Evolutionary conservation across 2,329 filamentous ascomycete genomes (phyloP).

Genomic region (Apiospora rasikravindrae): DNA sequence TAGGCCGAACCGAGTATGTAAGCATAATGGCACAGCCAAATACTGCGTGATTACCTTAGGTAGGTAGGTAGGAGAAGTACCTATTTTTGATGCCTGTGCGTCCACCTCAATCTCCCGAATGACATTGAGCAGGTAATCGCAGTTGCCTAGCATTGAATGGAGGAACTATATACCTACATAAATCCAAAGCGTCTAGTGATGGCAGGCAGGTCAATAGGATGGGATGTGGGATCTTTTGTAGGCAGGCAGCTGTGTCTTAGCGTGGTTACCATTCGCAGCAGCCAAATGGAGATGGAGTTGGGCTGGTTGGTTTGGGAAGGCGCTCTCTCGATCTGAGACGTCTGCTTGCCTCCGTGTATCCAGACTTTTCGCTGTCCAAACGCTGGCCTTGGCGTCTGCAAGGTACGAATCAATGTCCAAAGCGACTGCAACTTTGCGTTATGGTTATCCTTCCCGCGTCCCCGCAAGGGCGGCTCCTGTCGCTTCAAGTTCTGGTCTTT

Average conservation of each 20-base stretch:
- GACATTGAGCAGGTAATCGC: background rate
- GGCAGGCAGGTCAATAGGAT: no score
- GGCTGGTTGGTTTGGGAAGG: background rate
- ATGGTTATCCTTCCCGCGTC: background rate
- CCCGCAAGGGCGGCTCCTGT: background rate
- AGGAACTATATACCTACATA: no score
- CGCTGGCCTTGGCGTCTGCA: background rate
- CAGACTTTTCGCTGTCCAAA: background rate
- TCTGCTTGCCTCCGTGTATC: background rate
- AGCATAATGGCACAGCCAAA: background rate
- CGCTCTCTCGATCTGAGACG: conserved; percentile 13
- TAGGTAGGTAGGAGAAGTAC: no score
- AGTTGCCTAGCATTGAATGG: background rate
- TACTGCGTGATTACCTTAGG: background rate
- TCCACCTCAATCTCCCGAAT: background rate
- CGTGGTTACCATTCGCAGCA: no score
- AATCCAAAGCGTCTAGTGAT: no score
- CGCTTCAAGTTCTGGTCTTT: background rate
- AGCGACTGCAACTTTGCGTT: background rate
- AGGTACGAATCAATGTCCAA: background rate
- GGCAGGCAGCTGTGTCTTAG: background rate
- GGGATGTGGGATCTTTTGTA: background rate
- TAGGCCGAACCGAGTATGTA: background rate
- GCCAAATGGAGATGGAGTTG: background rate
- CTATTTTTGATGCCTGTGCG: no score